Percentiles rank a stretch among this genome's conserved stretches.
Conservation (phyloP, 2,329 filamentous ascomycete genomes). For the Venturia pyrina region DNA sequence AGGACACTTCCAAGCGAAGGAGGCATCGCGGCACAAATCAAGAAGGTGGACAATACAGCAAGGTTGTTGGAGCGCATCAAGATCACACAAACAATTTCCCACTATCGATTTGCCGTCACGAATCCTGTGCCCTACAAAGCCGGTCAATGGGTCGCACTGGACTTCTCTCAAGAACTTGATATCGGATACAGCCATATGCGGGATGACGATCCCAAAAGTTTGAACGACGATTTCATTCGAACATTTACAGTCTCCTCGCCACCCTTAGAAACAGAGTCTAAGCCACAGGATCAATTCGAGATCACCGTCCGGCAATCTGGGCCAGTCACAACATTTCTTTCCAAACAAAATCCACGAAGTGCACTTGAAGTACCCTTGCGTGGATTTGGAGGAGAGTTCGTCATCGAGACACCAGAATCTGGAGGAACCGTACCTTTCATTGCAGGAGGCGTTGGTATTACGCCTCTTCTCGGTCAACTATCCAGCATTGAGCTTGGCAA, state of each 20-base stretch:
- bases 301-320: slow-evolving; percentile 65
- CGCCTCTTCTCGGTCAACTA: slow-evolving; percentile 66
- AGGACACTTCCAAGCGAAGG: slow-evolving; percentile 54
- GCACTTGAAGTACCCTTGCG: slow-evolving; percentile 55
- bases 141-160: slow-evolving; percentile 70
- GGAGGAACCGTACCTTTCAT: slow-evolving; percentile 48
- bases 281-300: slow-evolving; percentile 45
- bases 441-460: slow-evolving; percentile 74
- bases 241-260: slow-evolving; percentile 72
- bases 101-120: slow-evolving; percentile 48
- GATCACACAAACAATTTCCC: slow-evolving; percentile 56
- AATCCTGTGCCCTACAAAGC: slow-evolving; percentile 44
- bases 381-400: slow-evolving; percentile 63
- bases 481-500: slow-evolving; percentile 35
- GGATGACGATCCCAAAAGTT: slow-evolving; percentile 63
- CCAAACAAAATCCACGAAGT: slow-evolving; percentile 42
- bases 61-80: slow-evolving; percentile 47
- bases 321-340: slow-evolving; percentile 56
- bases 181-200: slow-evolving; percentile 75
- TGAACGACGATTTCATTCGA: slow-evolving; percentile 77
- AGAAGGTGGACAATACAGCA: slow-evolving; percentile 32
- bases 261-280: slow-evolving; percentile 18
- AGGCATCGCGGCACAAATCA: slow-evolving; percentile 18
- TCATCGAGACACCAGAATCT: slow-evolving; percentile 26
- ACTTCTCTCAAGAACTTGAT: slow-evolving; percentile 60